phyloP scores from a whole-genome alignment of 352 stramenopile species.

The Phytophthora brassicae region DNA sequence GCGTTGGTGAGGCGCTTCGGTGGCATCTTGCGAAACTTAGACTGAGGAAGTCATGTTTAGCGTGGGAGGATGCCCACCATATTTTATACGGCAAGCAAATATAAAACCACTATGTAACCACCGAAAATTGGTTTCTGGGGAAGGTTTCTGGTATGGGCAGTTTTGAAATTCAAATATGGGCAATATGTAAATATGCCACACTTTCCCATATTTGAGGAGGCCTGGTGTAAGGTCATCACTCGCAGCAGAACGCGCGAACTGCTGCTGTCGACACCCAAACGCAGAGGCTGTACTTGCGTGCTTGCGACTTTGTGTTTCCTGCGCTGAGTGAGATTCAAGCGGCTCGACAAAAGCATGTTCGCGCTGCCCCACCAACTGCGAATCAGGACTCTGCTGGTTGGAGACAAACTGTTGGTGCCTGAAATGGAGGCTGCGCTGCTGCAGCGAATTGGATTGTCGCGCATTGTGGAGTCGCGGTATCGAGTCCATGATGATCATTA shows the following conservation, averaged over 20 bases:
- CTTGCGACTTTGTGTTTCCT: too few relatives aligned
- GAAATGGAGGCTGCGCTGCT: neutral
- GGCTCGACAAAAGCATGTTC: neutral
- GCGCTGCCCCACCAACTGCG: neutral
- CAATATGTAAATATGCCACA: neutral
- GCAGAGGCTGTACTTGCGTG: neutral
- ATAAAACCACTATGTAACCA: neutral
- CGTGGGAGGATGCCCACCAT: neutral
- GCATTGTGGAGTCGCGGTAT: neutral
- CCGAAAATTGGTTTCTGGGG: neutral
- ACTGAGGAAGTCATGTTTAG: neutral
- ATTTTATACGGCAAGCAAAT: neutral
- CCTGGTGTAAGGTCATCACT: neutral
- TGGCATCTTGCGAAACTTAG: neutral
- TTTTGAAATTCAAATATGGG: neutral
- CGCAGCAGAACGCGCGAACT: neutral
- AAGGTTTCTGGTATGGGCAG: neutral
- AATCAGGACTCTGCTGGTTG: neutral
- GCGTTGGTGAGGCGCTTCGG: neutral
- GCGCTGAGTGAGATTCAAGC: neutral
- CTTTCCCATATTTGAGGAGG: neutral
- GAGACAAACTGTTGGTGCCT: neutral
- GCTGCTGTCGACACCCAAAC: neutral
- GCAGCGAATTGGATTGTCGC: neutral
- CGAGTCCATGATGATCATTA: slow-evolving; percentile 1